phyloP scores from a whole-genome alignment of 495 filamentous ascomycete genomes.

The Sphaerosporella brunnea region DNA sequence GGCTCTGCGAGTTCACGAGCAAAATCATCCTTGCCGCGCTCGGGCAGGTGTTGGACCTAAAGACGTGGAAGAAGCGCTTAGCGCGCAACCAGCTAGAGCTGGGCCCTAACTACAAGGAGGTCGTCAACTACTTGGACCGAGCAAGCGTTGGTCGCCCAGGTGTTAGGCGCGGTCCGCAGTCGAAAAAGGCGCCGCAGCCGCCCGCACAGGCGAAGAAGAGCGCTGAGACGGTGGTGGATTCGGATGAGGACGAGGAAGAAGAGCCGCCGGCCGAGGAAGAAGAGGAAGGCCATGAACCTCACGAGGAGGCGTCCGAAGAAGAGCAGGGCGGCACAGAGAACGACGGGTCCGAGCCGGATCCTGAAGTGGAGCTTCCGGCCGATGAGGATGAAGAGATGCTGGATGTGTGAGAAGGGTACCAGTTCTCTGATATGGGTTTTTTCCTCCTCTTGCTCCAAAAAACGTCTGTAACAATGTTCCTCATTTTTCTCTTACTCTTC shows the following conservation, averaged over 20 bases:
- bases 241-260: constrained; percentile 36
- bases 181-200: constrained; percentile 28
- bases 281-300: no score
- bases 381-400: no score
- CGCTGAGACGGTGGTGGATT: constrained; percentile 32
- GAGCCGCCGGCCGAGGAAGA: constrained; percentile 29
- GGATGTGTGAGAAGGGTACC: no score
- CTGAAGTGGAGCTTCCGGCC: no score
- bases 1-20: constrained; percentile 65
- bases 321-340: no score
- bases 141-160: constrained; percentile 29
- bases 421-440: no score
- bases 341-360: no score
- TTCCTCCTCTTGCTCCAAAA: no score
- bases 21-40: constrained; percentile 65
- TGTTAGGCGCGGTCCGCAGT: constrained; percentile 30
- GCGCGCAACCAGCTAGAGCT: constrained; percentile 47
- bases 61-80: constrained; percentile 43
- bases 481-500: no score
- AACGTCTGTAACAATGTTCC: no score
- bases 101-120: constrained; percentile 58
- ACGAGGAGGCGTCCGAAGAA: no score
- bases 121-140: constrained; percentile 55
- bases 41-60: constrained; percentile 51
- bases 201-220: constrained; percentile 31